Evolutionary conservation across 192 early-diverging fungal genomes (phyloP).

Genomic region (Neocallimastix lanati): DNA sequence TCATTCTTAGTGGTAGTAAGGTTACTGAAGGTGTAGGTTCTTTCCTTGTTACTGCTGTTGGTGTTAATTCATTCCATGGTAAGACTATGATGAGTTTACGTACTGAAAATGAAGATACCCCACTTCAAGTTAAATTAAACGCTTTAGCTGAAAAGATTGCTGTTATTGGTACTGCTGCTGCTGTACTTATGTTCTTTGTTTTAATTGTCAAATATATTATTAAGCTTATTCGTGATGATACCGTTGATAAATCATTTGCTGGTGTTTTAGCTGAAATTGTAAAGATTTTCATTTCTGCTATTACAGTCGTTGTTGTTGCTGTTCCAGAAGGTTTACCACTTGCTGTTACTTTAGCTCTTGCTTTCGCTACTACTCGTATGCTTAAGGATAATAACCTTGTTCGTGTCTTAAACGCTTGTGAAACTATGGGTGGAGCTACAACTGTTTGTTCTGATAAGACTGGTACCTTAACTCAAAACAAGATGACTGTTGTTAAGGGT

Average conservation of each 20-base stretch:
- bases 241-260: neutral
- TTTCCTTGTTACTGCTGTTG: slow-evolving; percentile 71
- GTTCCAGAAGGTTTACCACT: slow-evolving; percentile 95
- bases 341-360: slow-evolving; percentile 88
- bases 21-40: slow-evolving; percentile 73
- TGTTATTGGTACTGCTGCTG: slow-evolving; percentile 73
- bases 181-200: slow-evolving; percentile 67
- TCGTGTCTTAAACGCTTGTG: slow-evolving; percentile 84
- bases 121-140: slow-evolving; percentile 81
- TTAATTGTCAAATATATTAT: slow-evolving; percentile 78
- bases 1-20: slow-evolving; percentile 84
- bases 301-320: slow-evolving; percentile 92
- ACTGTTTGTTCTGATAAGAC: slow-evolving; percentile 99
- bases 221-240: neutral
- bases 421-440: slow-evolving; percentile 88
- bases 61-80: slow-evolving; percentile 75
- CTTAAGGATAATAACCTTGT: slow-evolving; percentile 95
- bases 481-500: slow-evolving; percentile 90
- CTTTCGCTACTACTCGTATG: slow-evolving; percentile 87
- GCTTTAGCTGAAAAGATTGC: slow-evolving; percentile 78
- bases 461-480: slow-evolving; percentile 91
- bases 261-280: neutral
- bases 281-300: slow-evolving; percentile 65
- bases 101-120: slow-evolving; percentile 69
- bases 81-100: slow-evolving; percentile 64